Evolutionary conservation across 1,139 yeast genomes (phyloP), one percentile per base, ranked within the genome.

Genomic region (Blastobotrys malaysiensis): DNA sequence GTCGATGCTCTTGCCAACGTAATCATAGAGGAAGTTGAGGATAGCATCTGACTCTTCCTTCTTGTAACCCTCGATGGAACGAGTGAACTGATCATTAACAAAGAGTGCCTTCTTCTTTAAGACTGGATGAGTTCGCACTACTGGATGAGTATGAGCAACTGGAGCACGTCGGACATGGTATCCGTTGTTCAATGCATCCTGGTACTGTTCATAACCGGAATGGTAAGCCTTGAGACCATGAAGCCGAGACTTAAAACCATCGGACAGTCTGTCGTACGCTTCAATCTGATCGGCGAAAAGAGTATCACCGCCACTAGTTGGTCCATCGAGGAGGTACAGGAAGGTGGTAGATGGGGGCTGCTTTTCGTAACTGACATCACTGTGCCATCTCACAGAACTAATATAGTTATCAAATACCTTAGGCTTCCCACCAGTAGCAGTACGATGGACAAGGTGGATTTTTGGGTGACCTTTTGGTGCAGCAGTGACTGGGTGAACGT

Each of bases 401-500:
- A 64, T 49, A 31, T 57, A 63, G 5, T 57, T 53, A 31, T 56
- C 59, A 36, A 47, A 55, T 4, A 49, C 43, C 43, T 46, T 47
- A 14, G 49, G 52, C 39, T 51, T 49, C 5, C 56, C 55, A 46
- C 52, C 46, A 16, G 58, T 50, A 14, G 59, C 47, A 19, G 50
- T 61, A 21, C 69, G 56, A 59, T 67, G 83, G 21, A 83, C 82
- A 53, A 83, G 72, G 63, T 84, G 90, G 58, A 86, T 74, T 61
- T 84, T 84, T 1, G 89, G 87, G 59, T 75, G 74, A 21, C 74
- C 77, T 53, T 71, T 70, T 24, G 89, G 89, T 3, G 88, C 80
- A 16, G 90, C 89, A 19, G 86, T 78, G 2, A 86, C 81, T 46
- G 85, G 85, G 62, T 83, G 88, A 55, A 82, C 74, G 66, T 83